phyloP scores from a whole-genome alignment of 2,329 filamentous ascomycete species.

The Drechmeria coniospora region DNA sequence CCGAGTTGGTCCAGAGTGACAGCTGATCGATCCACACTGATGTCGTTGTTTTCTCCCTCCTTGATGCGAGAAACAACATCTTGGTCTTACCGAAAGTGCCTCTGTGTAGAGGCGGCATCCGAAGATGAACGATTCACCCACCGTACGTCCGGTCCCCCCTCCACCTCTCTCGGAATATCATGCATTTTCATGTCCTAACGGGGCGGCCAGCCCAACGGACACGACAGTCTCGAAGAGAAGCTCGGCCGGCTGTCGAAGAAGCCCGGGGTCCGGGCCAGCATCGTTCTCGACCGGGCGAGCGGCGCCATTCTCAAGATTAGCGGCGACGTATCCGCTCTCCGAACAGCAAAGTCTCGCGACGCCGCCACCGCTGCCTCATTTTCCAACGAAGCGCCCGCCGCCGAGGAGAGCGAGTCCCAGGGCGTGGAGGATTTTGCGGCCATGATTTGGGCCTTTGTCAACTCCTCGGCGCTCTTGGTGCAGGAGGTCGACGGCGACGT shows the following conservation, averaged over 20 bases:
- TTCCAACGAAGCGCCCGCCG: constrained; percentile 25
- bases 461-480: constrained; percentile 52
- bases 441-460: constrained; percentile 64
- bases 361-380: constrained; percentile 26
- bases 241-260: constrained; percentile 61
- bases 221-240: constrained; percentile 48
- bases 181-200: constrained; percentile 1
- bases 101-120: too few species aligned
- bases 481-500: constrained; percentile 58
- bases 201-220: constrained; percentile 23
- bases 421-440: constrained; percentile 58
- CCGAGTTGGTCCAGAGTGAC: too few species aligned
- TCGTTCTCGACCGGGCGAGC: constrained; percentile 56
- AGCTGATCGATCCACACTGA: too few species aligned
- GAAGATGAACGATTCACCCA: constrained; percentile 6
- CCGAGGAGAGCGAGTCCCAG: constrained; percentile 33
- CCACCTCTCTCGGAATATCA: too few species aligned
- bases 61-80: too few species aligned
- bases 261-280: constrained; percentile 61
- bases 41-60: too few species aligned
- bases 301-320: constrained; percentile 63
- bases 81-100: too few species aligned
- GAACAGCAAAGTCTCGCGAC: constrained; percentile 20
- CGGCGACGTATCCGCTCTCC: constrained; percentile 48
- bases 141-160: constrained; percentile 1